These are phyloP conservation scores for Elongisporangium undulatum DNA, from an alignment of 352 stramenopile species.

Conservation along the genomic window DNA sequence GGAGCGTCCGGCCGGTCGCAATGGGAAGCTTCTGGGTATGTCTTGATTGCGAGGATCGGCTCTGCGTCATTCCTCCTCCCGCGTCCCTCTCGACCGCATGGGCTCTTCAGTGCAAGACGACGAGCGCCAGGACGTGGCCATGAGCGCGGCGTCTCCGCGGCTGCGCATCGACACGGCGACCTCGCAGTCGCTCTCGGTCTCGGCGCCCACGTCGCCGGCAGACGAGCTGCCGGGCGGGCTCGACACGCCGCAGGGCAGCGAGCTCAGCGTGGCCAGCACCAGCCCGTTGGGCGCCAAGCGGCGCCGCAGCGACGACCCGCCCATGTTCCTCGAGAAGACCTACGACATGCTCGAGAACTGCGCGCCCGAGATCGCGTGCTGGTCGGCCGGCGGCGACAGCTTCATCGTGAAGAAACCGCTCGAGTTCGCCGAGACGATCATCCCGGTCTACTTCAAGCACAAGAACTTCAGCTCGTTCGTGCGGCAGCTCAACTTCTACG, in stretches of 20 bases:
- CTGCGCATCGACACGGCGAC: not conserved
- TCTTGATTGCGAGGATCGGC: not conserved
- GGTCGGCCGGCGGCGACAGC: constrained; percentile 69
- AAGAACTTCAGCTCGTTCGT: constrained; percentile 92
- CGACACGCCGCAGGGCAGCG: constrained; percentile 19
- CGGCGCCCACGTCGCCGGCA: constrained; percentile 25
- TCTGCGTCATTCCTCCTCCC: not conserved
- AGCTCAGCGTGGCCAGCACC: constrained; percentile 4
- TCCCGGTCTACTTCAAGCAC: constrained; percentile 92
- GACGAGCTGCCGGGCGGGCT: constrained; percentile 19
- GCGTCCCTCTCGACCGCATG: not conserved
- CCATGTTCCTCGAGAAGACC: constrained; percentile 88
- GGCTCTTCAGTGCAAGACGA: not conserved
- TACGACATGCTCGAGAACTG: constrained; percentile 88
- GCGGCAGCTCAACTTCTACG: constrained; percentile 91
- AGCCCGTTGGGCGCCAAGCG: constrained; percentile 19
- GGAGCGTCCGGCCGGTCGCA: not conserved
- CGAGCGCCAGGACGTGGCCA: not conserved
- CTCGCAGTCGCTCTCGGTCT: constrained; percentile 13
- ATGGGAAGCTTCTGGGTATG: not conserved
- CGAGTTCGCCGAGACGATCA: constrained; percentile 81
- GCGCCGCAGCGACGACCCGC: constrained; percentile 33
- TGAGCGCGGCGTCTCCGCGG: not conserved
- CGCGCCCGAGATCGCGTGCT: constrained; percentile 64
- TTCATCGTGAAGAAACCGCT: constrained; percentile 89